Percentiles rank a stretch among this genome's conserved stretches.
phyloP scores from a whole-genome alignment of 108 stramenopile genomes.

The Nannochloropsis salina region DNA sequence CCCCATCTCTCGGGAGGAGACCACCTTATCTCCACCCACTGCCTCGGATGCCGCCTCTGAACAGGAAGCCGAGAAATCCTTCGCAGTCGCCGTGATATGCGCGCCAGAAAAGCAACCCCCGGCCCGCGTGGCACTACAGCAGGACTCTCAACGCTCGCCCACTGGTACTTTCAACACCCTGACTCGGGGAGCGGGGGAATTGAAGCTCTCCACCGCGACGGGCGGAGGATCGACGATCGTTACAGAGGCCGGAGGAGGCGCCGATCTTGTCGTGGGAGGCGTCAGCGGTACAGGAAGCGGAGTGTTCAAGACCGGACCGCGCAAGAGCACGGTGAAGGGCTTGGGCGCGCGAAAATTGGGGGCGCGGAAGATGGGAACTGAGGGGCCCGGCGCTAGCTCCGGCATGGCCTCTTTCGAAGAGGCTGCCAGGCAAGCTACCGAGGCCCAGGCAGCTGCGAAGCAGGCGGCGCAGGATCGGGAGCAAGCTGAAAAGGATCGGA shows the following conservation, averaged over 20 bases:
- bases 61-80: not conserved
- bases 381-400: not conserved
- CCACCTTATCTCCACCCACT: too few species aligned
- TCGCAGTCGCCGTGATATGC: not conserved
- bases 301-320: not conserved
- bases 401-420: not conserved
- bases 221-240: not conserved
- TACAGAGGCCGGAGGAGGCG: not conserved
- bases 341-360: conserved; percentile 37
- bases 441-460: not conserved
- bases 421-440: not conserved
- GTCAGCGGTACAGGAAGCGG: conserved; percentile 18
- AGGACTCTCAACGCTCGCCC: not conserved
- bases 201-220: not conserved
- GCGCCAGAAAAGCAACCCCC: not conserved
- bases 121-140: not conserved
- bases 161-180: conserved; percentile 18
- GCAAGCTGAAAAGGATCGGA: conserved; percentile 16
- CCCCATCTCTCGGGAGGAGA: not conserved
- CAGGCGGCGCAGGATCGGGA: not conserved
- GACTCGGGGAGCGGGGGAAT: not conserved
- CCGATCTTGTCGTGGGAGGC: conserved; percentile 22
- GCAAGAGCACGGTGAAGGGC: conserved; percentile 25
- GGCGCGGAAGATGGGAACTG: conserved; percentile 39
- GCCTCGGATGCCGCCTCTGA: not conserved